Conservation (phyloP, 192 early-diverging fungal genomes). For the Backusella mclennaniae region DNA sequence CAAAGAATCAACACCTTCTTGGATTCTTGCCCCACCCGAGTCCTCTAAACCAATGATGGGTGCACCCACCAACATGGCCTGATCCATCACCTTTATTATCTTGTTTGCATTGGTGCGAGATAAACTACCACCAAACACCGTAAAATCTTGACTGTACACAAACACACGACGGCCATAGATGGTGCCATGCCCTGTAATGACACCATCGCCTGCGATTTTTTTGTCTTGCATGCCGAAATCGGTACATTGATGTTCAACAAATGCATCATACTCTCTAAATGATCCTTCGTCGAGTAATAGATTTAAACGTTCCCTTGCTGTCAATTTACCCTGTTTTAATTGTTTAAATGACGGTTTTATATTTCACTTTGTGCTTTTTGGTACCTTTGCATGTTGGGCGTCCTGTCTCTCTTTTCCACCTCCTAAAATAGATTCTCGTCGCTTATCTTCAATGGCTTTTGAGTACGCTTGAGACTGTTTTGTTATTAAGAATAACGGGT, state of each 20-base stretch:
- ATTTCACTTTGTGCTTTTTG: not conserved
- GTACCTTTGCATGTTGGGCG: conserved; percentile 82
- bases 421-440: conserved; percentile 69
- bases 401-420: conserved; percentile 80
- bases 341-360: not conserved
- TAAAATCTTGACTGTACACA: conserved; percentile 94
- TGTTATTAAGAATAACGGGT: not conserved
- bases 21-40: conserved; percentile 96
- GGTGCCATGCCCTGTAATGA: conserved; percentile 94
- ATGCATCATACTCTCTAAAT: conserved; percentile 91
- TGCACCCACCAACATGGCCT: conserved; percentile 88
- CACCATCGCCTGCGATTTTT: conserved; percentile 90
- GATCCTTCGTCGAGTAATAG: conserved; percentile 80
- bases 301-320: conserved; percentile 87
- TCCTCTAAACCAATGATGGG: conserved; percentile 96
- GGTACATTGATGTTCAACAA: conserved; percentile 91
- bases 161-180: conserved; percentile 89
- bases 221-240: conserved; percentile 85
- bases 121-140: conserved; percentile 88
- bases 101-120: conserved; percentile 88
- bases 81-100: conserved; percentile 94
- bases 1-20: conserved; percentile 96
- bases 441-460: conserved; percentile 57
- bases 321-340: conserved; percentile 77
- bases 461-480: not conserved